These are phyloP conservation scores for Aaosphaeria pasadenensis DNA, from an alignment of 2,329 filamentous ascomycete species.

Conservation along the genomic window DNA sequence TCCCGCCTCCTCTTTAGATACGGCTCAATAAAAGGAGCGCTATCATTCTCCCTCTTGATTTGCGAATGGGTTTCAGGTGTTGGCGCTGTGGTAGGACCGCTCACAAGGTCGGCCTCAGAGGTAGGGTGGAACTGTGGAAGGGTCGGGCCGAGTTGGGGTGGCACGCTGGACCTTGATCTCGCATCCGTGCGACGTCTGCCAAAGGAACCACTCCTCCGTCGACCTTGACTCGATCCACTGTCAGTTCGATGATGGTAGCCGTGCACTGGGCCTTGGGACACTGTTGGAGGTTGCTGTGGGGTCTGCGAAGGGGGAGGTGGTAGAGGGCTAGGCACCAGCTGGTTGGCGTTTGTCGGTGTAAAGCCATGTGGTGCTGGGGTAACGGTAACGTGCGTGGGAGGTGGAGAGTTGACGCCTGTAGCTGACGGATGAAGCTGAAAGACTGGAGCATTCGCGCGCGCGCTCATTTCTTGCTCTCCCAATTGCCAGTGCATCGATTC, in stretches of 20 bases:
- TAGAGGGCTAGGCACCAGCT: conserved; percentile 28
- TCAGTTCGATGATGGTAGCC: conserved; percentile 33
- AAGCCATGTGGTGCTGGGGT: conserved; percentile 28
- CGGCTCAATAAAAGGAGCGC: conserved; percentile 24
- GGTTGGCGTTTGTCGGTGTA: conserved; percentile 38
- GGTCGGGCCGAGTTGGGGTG: conserved; percentile 31
- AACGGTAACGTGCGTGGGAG: conserved; percentile 15
- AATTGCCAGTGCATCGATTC: conserved; percentile 99
- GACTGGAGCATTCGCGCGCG: conserved; percentile 82
- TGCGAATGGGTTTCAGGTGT: conserved; percentile 21
- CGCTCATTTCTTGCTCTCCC: conserved; percentile 89
- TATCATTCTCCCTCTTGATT: conserved; percentile 28
- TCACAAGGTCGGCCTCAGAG: conserved; percentile 31
- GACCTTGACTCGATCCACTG: conserved; percentile 29
- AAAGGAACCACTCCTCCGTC: conserved; percentile 32
- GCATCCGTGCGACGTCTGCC: conserved; percentile 29
- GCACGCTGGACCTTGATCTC: conserved; percentile 33
- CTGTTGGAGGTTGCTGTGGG: conserved; percentile 19
- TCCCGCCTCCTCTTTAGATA: conserved; percentile 30
- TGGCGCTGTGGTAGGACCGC: conserved; percentile 35
- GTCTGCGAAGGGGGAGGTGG: conserved; percentile 21
- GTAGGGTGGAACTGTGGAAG: conserved; percentile 31
- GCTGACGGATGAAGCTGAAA: conserved; percentile 58
- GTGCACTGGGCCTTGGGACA: conserved; percentile 23
- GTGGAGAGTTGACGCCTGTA: conserved; percentile 30